Evolutionary conservation across 1,284 basidiomycete species (phyloP).

Genomic region (Apiotrichum montevideense): DNA sequence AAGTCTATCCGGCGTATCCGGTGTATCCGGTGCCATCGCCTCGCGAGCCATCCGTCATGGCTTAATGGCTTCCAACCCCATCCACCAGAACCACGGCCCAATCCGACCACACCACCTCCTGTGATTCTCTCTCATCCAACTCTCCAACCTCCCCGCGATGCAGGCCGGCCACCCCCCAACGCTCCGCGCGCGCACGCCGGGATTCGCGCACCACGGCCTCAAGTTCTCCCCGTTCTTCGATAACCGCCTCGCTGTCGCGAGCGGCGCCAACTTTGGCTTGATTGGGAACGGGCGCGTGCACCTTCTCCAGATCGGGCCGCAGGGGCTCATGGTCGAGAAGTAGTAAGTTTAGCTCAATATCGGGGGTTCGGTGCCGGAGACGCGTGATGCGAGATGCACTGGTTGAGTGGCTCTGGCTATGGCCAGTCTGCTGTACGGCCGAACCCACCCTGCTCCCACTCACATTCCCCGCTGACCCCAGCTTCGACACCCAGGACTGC

Average conservation of each 20-base stretch:
- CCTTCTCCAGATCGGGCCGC: constrained; percentile 56
- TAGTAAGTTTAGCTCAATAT: constrained; percentile 50
- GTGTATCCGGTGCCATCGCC: too few relatives aligned
- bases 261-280: constrained; percentile 88
- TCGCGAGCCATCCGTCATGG: too few relatives aligned
- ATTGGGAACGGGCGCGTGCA: constrained; percentile 88
- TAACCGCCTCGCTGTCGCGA: constrained; percentile 73
- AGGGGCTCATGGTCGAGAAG: constrained; percentile 58
- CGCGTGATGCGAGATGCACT: too few relatives aligned
- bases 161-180: constrained; percentile 6
- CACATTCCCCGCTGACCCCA: constrained; percentile 34
- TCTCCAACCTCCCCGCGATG: neutral
- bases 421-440: too few relatives aligned
- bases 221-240: constrained; percentile 91
- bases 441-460: too few relatives aligned
- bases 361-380: too few relatives aligned
- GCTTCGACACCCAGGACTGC: constrained; percentile 90
- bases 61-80: too few relatives aligned
- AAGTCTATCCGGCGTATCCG: too few relatives aligned
- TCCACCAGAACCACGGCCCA: too few relatives aligned
- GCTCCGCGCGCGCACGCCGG: constrained; percentile 54
- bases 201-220: constrained; percentile 80
- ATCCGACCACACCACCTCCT: too few relatives aligned
- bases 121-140: too few relatives aligned
- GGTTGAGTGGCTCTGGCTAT: too few relatives aligned